Evolutionary conservation across 2,329 filamentous ascomycete genomes (phyloP).

Genomic region (Sarocladium strictum): DNA sequence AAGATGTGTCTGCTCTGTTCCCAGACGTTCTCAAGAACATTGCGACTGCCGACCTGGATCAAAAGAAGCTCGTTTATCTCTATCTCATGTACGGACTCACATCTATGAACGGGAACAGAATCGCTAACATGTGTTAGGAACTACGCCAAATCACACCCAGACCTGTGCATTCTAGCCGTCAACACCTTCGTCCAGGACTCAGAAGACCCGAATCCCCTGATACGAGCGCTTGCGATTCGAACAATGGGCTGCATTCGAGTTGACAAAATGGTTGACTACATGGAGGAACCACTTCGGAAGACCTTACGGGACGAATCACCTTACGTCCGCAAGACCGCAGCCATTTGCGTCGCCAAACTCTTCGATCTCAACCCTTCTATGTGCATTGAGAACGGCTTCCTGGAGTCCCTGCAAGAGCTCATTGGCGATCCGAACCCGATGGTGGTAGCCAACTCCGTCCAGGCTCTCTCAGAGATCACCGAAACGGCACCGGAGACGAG

Average conservation of each 20-base stretch:
- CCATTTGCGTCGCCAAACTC: constrained; percentile 95
- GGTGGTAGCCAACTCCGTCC: constrained; percentile 97
- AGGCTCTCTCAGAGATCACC: constrained; percentile 83
- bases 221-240: constrained; percentile 88
- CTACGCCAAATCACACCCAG: constrained; percentile 97
- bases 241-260: constrained; percentile 99
- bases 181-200: constrained; percentile 99
- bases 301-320: constrained; percentile 95
- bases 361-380: constrained; percentile 90
- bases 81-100: constrained; percentile 99
- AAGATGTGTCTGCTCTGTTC: constrained; percentile 95
- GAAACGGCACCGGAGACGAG: constrained; percentile 87
- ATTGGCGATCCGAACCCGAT: constrained; percentile 98
- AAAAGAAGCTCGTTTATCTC: constrained; percentile 98
- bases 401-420: constrained; percentile 89
- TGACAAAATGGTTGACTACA: constrained; percentile 99
- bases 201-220: constrained; percentile 94
- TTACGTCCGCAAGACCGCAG: constrained; percentile 96
- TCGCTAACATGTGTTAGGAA: constrained; percentile 62
- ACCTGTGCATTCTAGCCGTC: constrained; percentile 96
- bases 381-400: constrained; percentile 94
- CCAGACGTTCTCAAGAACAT: constrained; percentile 99
- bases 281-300: constrained; percentile 96
- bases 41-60: constrained; percentile 86
- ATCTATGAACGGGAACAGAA: no score